These are phyloP conservation scores for Quercus cerris DNA, from an alignment of 306 rosid genomes.

Conservation along the genomic window DNA sequence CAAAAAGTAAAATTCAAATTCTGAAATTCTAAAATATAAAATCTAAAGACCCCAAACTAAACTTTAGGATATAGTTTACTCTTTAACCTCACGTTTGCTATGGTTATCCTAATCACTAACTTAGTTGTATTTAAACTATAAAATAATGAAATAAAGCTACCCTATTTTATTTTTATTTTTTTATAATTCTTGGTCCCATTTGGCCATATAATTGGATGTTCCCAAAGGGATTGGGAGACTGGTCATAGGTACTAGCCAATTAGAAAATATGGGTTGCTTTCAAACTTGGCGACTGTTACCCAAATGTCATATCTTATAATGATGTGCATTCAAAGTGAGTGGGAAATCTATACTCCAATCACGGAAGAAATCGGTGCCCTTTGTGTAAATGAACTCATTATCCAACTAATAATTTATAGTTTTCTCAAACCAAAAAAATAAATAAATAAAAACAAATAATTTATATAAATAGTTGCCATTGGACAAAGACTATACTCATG, in stretches of 20 bases:
- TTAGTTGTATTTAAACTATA: too few species aligned
- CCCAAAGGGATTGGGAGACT: neutral
- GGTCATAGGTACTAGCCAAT: neutral
- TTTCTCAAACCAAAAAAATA: too few species aligned
- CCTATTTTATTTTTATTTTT: too few species aligned
- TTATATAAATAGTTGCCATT: neutral
- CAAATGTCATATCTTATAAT: neutral
- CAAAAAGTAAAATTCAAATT: too few species aligned
- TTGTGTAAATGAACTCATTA: neutral
- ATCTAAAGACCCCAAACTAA: too few species aligned
- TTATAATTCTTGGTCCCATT: too few species aligned
- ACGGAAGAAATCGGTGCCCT: slow-evolving; percentile 6
- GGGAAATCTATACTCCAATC: neutral
- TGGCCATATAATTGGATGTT: neutral
- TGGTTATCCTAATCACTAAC: too few species aligned
- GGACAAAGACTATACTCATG: neutral
- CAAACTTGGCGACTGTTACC: neutral
- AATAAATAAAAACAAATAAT: too few species aligned
- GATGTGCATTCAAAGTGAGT: neutral
- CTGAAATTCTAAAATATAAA: too few species aligned
- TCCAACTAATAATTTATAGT: neutral
- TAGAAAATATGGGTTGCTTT: neutral
- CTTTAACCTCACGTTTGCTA: too few species aligned
- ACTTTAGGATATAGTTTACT: too few species aligned
- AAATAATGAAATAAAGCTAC: too few species aligned